These are phyloP conservation scores for Exophiala viscosa DNA, from an alignment of 2,329 filamentous ascomycete genomes.

Conservation along the genomic window DNA sequence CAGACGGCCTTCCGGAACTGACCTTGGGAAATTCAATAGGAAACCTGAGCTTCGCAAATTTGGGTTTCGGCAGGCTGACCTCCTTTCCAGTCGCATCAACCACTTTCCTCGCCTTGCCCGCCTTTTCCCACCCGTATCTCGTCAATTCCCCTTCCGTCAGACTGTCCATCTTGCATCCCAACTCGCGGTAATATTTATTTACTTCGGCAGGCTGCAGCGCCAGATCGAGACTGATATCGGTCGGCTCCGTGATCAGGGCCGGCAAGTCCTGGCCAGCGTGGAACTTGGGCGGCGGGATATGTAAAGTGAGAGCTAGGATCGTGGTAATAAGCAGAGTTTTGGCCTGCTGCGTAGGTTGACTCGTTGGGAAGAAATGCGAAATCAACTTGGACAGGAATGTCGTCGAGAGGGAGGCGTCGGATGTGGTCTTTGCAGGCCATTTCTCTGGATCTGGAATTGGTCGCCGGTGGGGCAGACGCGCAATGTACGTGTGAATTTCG, in stretches of 20 bases:
- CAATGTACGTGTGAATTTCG: conserved; percentile 41
- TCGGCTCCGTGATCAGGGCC: conserved; percentile 38
- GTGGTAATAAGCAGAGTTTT: conserved; percentile 44
- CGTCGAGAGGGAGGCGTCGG: conserved; percentile 19
- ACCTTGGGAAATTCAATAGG: conserved; percentile 77
- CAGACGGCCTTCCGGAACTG: conserved; percentile 18
- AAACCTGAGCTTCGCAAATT: conserved; percentile 68
- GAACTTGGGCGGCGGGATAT: conserved; percentile 42
- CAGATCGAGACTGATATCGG: conserved; percentile 45
- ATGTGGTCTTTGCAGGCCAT: conserved; percentile 24
- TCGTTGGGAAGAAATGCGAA: conserved; percentile 40
- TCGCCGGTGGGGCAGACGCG: conserved; percentile 33
- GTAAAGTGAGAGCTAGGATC: conserved; percentile 45
- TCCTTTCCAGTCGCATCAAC: conserved; percentile 64
- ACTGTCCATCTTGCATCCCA: conserved; percentile 44
- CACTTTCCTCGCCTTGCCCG: conserved; percentile 53
- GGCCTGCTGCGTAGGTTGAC: conserved; percentile 37
- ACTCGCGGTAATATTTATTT: conserved; percentile 43
- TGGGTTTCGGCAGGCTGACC: conserved; percentile 46
- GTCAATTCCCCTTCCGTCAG: conserved; percentile 40
- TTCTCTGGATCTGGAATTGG: conserved; percentile 24
- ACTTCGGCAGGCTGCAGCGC: conserved; percentile 35
- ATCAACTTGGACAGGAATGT: conserved; percentile 40
- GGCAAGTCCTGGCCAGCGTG: conserved; percentile 38
- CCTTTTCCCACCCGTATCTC: conserved; percentile 37